Evolutionary conservation across 768 basidiomycete species (phyloP).

Genomic region (Rhodosporidiobolus sp.): DNA sequence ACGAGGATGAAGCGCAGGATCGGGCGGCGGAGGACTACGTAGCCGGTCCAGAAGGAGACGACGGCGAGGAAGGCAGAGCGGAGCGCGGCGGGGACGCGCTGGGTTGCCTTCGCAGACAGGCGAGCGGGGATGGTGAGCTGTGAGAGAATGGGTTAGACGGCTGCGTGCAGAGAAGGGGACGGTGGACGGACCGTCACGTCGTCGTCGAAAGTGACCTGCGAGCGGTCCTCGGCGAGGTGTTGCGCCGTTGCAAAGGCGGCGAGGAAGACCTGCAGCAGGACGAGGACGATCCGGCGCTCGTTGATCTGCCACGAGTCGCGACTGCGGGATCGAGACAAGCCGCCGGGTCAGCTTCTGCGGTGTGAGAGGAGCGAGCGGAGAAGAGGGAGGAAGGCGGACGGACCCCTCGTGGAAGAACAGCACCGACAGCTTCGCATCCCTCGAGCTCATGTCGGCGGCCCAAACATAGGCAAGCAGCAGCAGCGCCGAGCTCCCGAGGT

Average conservation of each 20-base stretch:
- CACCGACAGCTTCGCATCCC: slow-evolving; percentile 9
- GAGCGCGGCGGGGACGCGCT: neutral
- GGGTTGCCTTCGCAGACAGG: neutral
- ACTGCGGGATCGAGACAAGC: neutral
- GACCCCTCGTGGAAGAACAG: slow-evolving; percentile 38
- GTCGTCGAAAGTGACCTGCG: slow-evolving; percentile 28
- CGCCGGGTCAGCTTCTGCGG: neutral
- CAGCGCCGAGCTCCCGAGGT: slow-evolving; percentile 1
- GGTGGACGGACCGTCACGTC: slow-evolving; percentile 14
- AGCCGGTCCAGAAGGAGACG: slow-evolving; percentile 22
- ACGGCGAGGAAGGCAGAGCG: neutral
- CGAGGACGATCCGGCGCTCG: slow-evolving; percentile 32
- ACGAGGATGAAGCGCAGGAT: slow-evolving; percentile 29
- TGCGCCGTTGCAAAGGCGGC: slow-evolving; percentile 9
- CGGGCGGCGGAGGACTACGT: slow-evolving; percentile 25
- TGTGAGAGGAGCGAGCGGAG: neutral
- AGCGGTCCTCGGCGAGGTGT: slow-evolving; percentile 14
- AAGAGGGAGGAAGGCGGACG: neutral
- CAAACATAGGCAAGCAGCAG: slow-evolving; percentile 26
- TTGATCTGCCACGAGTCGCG: slow-evolving; percentile 36
- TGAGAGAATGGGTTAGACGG: too few relatives aligned
- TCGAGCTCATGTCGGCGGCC: slow-evolving; percentile 8
- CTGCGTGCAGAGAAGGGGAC: neutral
- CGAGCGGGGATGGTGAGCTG: slow-evolving; percentile 34
- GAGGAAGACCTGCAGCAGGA: slow-evolving; percentile 12